Percentiles rank a stretch among this genome's conserved stretches.
These are phyloP conservation scores for Thecaphora thlaspeos DNA, from an alignment of 1,284 basidiomycete genomes.

Conservation along the genomic window DNA sequence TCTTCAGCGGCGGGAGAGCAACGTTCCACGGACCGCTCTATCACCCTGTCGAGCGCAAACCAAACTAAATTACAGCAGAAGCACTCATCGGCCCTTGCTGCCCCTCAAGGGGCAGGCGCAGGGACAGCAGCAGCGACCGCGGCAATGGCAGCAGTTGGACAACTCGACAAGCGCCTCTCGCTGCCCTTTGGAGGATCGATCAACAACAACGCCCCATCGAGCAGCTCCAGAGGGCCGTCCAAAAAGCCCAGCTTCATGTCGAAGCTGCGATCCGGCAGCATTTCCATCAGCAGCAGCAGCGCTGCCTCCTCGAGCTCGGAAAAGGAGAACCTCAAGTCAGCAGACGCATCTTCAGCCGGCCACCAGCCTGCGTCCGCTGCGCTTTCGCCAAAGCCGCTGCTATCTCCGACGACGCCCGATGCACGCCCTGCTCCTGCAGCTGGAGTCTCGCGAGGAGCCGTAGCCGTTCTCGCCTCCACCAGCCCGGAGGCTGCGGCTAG, in stretches of 20 bases:
- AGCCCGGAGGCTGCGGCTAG: conserved; percentile 1
- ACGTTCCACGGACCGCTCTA: conserved; percentile 17
- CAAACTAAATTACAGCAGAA: conserved; percentile 9
- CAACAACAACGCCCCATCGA: conserved; percentile 12
- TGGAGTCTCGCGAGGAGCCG: not conserved
- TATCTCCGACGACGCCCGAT: conserved; percentile 13
- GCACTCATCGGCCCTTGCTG: not conserved
- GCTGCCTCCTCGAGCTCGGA: conserved; percentile 4
- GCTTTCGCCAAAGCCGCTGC: conserved; percentile 18
- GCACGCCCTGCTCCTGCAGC: not conserved
- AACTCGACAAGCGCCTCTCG: conserved; percentile 13
- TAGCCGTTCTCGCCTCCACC: conserved; percentile 14
- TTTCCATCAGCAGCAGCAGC: conserved; percentile 6
- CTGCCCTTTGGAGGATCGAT: conserved; percentile 1
- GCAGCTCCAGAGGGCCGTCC: conserved; percentile 1
- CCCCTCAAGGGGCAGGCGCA: not conserved
- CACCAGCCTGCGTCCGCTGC: conserved; percentile 14
- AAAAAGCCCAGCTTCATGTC: conserved; percentile 27
- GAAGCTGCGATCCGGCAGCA: conserved; percentile 10
- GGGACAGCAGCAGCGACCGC: conserved; percentile 2
- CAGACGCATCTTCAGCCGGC: not conserved
- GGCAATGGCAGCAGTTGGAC: conserved; percentile 15
- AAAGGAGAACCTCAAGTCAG: not conserved
- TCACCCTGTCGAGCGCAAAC: not conserved
- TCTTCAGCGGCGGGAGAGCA: conserved; percentile 9